A percentile compares a stretch with the other conserved stretches of the same genome.
These are phyloP conservation scores for Poa annua DNA, from an alignment of 176 grass and related monocot species.

Conservation along the genomic window DNA sequence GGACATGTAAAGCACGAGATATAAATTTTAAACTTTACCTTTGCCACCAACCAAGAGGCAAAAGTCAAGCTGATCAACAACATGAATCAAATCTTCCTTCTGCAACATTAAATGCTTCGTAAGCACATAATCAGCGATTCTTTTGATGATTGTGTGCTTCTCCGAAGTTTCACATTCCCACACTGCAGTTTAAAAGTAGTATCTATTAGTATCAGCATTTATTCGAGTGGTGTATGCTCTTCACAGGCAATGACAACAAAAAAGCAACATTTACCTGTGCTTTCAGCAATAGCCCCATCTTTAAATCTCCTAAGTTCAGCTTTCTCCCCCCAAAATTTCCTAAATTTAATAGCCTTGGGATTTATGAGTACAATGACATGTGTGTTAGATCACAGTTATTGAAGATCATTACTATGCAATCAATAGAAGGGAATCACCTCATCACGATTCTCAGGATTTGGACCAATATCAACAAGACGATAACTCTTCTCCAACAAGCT, in stretches of 20 bases:
- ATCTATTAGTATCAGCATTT: conserved; percentile 19
- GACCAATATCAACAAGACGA: conserved; percentile 82
- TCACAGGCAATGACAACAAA: conserved; percentile 37
- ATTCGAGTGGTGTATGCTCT: conserved; percentile 21
- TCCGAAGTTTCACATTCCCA: conserved; percentile 79
- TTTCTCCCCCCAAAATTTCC: conserved; percentile 95
- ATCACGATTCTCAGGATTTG: conserved; percentile 77
- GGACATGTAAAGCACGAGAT: conserved; percentile 26
- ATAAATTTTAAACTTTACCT: conserved; percentile 52
- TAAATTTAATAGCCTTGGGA: conserved; percentile 70
- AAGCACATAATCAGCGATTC: conserved; percentile 74
- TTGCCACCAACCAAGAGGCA: conserved; percentile 68
- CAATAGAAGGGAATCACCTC: conserved; percentile 55
- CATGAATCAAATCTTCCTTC: conserved; percentile 67
- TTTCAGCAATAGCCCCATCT: conserved; percentile 95
- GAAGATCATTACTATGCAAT: conserved; percentile 7
- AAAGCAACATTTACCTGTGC: conserved; percentile 71
- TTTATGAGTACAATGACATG: conserved; percentile 41
- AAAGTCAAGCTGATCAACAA: conserved; percentile 96
- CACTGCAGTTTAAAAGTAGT: conserved; percentile 57
- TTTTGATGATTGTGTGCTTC: conserved; percentile 86
- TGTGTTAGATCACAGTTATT: conserved; percentile 1
- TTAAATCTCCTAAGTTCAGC: conserved; percentile 96
- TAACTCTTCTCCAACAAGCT: conserved; percentile 75
- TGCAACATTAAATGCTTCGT: conserved; percentile 64